A percentile compares a stretch with the other conserved stretches of the same genome.
These are phyloP conservation scores for Marasmius sp. DNA, from an alignment of 1,284 basidiomycete genomes.

Conservation along the genomic window DNA sequence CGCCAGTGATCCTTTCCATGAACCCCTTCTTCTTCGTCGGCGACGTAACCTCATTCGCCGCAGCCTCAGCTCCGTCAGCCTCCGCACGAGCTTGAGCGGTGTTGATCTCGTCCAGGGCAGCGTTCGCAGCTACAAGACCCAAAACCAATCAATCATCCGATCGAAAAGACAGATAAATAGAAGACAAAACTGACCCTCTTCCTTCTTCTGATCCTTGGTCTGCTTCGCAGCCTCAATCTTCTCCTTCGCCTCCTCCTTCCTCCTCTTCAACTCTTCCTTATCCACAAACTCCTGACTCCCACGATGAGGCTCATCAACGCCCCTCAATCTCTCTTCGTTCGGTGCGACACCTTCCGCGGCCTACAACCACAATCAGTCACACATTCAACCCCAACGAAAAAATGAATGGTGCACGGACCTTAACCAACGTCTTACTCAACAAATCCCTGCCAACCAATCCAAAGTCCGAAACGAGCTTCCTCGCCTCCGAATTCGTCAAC, in stretches of 20 bases:
- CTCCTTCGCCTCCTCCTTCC: background rate
- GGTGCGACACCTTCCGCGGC: conserved; percentile 77
- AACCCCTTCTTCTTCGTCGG: conserved; percentile 48
- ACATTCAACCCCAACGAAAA: background rate
- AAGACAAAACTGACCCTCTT: background rate
- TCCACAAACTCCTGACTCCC: conserved; percentile 1
- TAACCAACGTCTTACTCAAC: conserved; percentile 59
- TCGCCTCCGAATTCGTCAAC: conserved; percentile 88
- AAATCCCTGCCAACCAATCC: conserved; percentile 85
- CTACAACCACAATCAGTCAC: conserved; percentile 62
- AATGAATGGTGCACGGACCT: no score
- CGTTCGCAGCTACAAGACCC: background rate
- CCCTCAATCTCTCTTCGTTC: conserved; percentile 56
- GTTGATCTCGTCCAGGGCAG: conserved; percentile 16
- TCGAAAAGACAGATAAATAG: background rate
- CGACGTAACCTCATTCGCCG: background rate
- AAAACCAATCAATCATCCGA: no score
- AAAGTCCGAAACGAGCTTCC: conserved; percentile 85
- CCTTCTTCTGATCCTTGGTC: background rate
- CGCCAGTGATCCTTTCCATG: conserved; percentile 44
- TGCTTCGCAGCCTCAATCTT: background rate
- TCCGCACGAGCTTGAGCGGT: background rate
- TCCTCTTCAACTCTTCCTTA: background rate
- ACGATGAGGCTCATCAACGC: conserved; percentile 60
- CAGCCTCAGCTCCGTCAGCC: background rate